Evolutionary conservation across 108 stramenopile species (phyloP), one percentile per base, ranked within the genome.

Genomic region (Mediolabrus comicus): DNA sequence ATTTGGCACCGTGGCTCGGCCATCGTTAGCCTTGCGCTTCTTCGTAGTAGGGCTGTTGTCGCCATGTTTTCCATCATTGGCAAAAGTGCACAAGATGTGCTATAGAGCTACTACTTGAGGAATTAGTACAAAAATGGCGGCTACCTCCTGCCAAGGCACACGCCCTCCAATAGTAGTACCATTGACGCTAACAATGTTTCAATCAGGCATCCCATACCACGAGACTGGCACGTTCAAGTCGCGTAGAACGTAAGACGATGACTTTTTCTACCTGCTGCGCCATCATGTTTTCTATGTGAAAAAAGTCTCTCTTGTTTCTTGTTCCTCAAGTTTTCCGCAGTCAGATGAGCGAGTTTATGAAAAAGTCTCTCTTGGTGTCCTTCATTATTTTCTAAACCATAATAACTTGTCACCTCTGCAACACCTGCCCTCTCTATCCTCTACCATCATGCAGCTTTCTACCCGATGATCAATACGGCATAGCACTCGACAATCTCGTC

Each of bases 401-500:
- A 27, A 53, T 6, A 29, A 33, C 9, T 53, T 6, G 3, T 33
- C 14, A 66, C 28, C 14, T 41, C 9, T 6, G 2, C 22, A 26
- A 12, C 26, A n/a, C 26, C 57, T n/a, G 3, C 41, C 9, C 25
- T 28, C 41, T 34, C 24, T 52, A 39, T 59, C 25, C 56, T 4
- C 30, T 14, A 17, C 29, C 46, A 16, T 12, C 3, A 0, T 11
- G 13, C 72, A 79, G 77, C 6, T 82, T 82, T 61, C 77, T 82
- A 26, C 81, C 81, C 57, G 81, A 82, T 17, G 64, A 74, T 30
- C 67, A 78, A 53, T 82, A 82, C 54, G 81, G 81, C 65, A n/a
- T 78, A 14, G 81, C 81, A 6, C 77, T 82, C 39, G 81, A 82
- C 67, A 79, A 78, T 43, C 72, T 82, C 59, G 81, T 82, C 46